Evolutionary conservation across 2,329 filamentous ascomycete species (phyloP).

Genomic region (Trichophaea hybrida): DNA sequence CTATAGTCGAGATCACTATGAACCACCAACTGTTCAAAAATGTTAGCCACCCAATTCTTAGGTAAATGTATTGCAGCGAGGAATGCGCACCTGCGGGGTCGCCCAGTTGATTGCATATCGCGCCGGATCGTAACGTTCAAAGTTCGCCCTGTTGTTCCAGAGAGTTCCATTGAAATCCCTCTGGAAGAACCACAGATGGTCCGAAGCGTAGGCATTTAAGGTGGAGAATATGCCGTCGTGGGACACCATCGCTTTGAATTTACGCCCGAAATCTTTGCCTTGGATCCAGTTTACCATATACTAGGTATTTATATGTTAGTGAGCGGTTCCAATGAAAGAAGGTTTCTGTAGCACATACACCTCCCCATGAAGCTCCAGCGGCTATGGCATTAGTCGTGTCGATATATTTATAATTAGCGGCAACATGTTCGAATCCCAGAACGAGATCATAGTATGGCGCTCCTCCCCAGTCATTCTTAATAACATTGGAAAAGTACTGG

Average conservation of each 20-base stretch:
- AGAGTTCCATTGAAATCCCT: slow-evolving; percentile 44
- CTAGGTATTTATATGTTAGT: background rate
- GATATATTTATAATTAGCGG: slow-evolving; percentile 42
- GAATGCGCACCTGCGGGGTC: slow-evolving; percentile 9
- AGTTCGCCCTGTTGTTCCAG: slow-evolving; percentile 44
- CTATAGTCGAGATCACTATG: slow-evolving; percentile 87
- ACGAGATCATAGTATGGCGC: slow-evolving; percentile 72
- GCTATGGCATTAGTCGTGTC: slow-evolving; percentile 57
- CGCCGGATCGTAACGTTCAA: slow-evolving; percentile 57
- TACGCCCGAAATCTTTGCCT: slow-evolving; percentile 64
- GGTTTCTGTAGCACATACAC: slow-evolving; percentile 27
- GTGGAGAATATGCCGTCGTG: slow-evolving; percentile 77
- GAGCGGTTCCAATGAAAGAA: background rate
- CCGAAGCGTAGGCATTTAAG: slow-evolving; percentile 47
- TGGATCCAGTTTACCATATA: slow-evolving; percentile 83
- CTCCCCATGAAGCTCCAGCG: slow-evolving; percentile 59
- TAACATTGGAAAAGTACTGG: slow-evolving; percentile 60
- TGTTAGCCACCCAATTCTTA: slow-evolving; percentile 34
- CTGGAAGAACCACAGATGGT: slow-evolving; percentile 56
- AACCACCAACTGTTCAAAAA: slow-evolving; percentile 74
- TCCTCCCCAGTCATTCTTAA: slow-evolving; percentile 65
- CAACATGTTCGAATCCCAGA: slow-evolving; percentile 60
- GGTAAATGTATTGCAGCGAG: background rate
- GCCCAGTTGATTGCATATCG: slow-evolving; percentile 52
- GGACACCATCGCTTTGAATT: slow-evolving; percentile 75